Evolutionary conservation across 306 rosid genomes (phyloP), one percentile per base, ranked within the genome.

Genomic region (Pterocarpus macrocarpus): DNA sequence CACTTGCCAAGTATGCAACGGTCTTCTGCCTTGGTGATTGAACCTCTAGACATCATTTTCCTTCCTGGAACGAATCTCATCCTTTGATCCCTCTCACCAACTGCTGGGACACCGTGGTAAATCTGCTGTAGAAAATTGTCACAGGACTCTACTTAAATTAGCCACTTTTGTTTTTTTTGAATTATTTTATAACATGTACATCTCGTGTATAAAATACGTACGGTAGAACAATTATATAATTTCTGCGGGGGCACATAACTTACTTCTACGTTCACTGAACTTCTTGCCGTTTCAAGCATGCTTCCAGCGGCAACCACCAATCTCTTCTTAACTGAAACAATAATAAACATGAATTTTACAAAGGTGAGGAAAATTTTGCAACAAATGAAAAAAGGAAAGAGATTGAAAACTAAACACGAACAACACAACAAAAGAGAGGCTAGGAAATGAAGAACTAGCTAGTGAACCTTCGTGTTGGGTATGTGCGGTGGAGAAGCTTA

Each of bases 381-480:
- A 49, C 55, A 5, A 63, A 13, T 47, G 2, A 22, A 16, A 32
- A 2, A 4, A 15, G 17, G 4, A 5, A 17, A 11, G 6, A 5
- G 1, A 43, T 43, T 43, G 10, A 2, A 39, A 43, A n/a, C 14
- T 44, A 15, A 30, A 11, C 41, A 53, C 9, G 30, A 5, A 38
- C 30, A 38, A 9, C 11, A 44, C 5, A 57, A 57, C 1, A 44
- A 5, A 55, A 34, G 32, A 58, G 12, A 69, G 12, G 28, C 28
- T 22, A 33, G n/a, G 13, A 17, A 35, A 7, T 6, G 8, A n/a
- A 22, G 32, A 44, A 67, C 39, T 50, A 41, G 64, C 3, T 49
- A 10, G 52, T 45, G 34, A 86, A 88, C 92, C 92, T 89, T 64
- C 78, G 44, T 34, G 77, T 5, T 56, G 72, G 10, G 80, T 65